A percentile compares a stretch with the other conserved stretches of the same genome.
Evolutionary conservation across 1,284 basidiomycete genomes (phyloP).

Genomic region (Marasmius fiardii): DNA sequence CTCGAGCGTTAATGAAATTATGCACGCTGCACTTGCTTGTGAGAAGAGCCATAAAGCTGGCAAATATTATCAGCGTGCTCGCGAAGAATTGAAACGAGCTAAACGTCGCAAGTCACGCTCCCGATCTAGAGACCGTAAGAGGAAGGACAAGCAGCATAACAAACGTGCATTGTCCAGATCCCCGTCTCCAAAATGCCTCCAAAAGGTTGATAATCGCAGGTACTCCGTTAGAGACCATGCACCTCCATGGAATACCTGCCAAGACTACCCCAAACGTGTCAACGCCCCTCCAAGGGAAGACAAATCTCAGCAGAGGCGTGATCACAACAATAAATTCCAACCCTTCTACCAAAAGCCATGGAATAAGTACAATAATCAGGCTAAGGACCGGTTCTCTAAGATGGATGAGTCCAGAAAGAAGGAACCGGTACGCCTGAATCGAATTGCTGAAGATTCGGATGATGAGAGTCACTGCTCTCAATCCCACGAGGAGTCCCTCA

Average conservation of each 20-base stretch:
- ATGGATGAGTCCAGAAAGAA: not conserved
- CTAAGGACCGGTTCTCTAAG: not conserved
- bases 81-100: not conserved
- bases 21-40: not conserved
- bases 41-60: not conserved
- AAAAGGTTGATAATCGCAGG: too few species aligned
- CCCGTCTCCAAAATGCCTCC: too few species aligned
- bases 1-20: conserved; percentile 5
- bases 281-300: not conserved
- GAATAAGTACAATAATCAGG: conserved; percentile 9
- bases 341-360: conserved; percentile 16
- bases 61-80: not conserved
- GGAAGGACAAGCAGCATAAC: too few species aligned
- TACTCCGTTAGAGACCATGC: too few species aligned
- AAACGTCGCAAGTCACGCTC: too few species aligned
- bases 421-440: not conserved
- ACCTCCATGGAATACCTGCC: too few species aligned
- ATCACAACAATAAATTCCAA: conserved; percentile 18
- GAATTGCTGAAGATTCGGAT: not conserved
- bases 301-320: conserved; percentile 4
- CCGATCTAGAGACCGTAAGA: too few species aligned
- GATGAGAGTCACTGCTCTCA: conserved; percentile 16
- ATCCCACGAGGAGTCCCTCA: conserved; percentile 15
- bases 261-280: too few species aligned
- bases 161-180: too few species aligned